These are phyloP conservation scores for Epichloe festucae DNA, from an alignment of 2,329 filamentous ascomycete genomes.

Conservation along the genomic window DNA sequence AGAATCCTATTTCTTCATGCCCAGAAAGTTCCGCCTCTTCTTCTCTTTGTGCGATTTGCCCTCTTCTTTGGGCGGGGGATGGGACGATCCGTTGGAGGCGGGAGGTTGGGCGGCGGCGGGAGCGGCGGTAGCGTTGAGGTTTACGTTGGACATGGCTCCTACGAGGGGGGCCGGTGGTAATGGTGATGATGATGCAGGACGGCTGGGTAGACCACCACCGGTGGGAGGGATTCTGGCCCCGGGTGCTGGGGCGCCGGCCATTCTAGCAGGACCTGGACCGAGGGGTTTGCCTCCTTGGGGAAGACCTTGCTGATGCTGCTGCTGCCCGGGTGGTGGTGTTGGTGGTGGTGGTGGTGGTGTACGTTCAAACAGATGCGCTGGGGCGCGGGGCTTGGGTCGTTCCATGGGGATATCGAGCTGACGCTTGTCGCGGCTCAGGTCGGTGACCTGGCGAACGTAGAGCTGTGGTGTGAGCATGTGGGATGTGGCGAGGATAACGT, in stretches of 20 bases:
- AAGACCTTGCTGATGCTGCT: conserved; percentile 18
- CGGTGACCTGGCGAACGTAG: conserved; percentile 71
- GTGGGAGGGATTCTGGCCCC: neutral
- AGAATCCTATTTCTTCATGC: conserved; percentile 42
- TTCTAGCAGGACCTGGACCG: neutral
- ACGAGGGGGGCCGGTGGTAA: conserved; percentile 33
- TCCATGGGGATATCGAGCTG: conserved; percentile 72
- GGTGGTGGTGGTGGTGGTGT: conserved; percentile 40
- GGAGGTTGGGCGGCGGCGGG: neutral
- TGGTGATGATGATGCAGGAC: conserved; percentile 6
- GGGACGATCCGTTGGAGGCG: conserved; percentile 6
- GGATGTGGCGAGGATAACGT: conserved; percentile 78
- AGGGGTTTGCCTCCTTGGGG: neutral
- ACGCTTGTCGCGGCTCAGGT: conserved; percentile 63
- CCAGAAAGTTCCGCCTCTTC: conserved; percentile 46
- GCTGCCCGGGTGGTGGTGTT: conserved; percentile 28
- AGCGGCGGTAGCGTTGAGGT: conserved; percentile 20
- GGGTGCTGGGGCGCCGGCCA: neutral
- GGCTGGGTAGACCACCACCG: conserved; percentile 16
- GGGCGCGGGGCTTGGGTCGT: conserved; percentile 65
- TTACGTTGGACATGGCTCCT: conserved; percentile 43
- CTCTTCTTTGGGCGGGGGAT: conserved; percentile 15
- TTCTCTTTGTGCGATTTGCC: conserved; percentile 43
- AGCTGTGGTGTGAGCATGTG: conserved; percentile 84
- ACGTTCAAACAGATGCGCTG: conserved; percentile 73